phyloP scores from a whole-genome alignment of 441 rosid species.

The Rhodomyrtus psidioides region DNA sequence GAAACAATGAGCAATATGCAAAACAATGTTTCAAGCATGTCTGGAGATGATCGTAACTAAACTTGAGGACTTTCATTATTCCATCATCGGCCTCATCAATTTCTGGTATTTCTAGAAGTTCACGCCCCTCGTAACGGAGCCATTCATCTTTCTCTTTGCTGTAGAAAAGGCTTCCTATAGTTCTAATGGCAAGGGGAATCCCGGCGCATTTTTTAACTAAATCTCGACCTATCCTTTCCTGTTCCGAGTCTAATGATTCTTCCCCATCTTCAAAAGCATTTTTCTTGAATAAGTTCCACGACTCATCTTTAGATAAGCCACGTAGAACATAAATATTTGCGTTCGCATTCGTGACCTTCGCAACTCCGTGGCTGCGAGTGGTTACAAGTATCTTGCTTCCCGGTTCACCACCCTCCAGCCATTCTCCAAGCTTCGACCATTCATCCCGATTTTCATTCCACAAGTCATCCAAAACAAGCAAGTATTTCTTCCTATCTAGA shows the following conservation, averaged over 20 bases:
- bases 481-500: neutral
- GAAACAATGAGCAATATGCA: neutral
- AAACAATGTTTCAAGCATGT: neutral
- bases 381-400: neutral
- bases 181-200: neutral
- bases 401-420: neutral
- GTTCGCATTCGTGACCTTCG: neutral
- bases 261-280: neutral
- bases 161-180: neutral
- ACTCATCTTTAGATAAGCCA: neutral
- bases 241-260: neutral
- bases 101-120: neutral
- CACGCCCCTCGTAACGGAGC: fast-evolving
- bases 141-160: neutral
- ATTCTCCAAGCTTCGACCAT: neutral
- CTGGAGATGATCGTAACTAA: neutral
- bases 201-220: neutral
- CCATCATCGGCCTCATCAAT: neutral
- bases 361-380: neutral
- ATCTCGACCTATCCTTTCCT: neutral
- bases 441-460: neutral
- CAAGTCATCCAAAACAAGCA: neutral
- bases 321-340: neutral
- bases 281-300: neutral
- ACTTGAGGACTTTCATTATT: neutral